A percentile compares a stretch with the other conserved stretches of the same genome.
These are phyloP conservation scores for Diaporthe sp. DNA, from an alignment of 2,329 filamentous ascomycete genomes.

Conservation along the genomic window DNA sequence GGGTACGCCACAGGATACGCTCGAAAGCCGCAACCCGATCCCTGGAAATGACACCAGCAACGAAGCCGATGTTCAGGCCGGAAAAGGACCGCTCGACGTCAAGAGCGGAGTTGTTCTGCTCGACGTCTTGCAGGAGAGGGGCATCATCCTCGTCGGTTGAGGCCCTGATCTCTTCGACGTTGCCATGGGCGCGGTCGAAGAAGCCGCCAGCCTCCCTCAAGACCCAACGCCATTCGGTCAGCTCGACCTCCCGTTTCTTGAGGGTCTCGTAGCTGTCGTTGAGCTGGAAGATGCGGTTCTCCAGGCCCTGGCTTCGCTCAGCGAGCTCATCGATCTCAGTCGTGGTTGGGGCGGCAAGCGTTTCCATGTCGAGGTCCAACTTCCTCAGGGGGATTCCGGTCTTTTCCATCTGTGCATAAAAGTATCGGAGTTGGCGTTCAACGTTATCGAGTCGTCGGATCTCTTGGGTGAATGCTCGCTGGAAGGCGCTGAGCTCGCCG, in stretches of 20 bases:
- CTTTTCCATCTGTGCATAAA: slow-evolving; percentile 96
- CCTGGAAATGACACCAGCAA: slow-evolving; percentile 93
- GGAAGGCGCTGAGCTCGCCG: slow-evolving; percentile 91
- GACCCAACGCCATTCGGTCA: slow-evolving; percentile 99
- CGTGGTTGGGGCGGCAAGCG: slow-evolving; percentile 87
- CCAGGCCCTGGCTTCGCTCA: slow-evolving; percentile 91
- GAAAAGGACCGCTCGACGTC: slow-evolving; percentile 90
- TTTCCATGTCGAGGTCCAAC: slow-evolving; percentile 90
- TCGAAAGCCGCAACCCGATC: slow-evolving; percentile 96
- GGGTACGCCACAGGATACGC: slow-evolving; percentile 95
- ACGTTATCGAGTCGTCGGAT: slow-evolving; percentile 98
- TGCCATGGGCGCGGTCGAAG: slow-evolving; percentile 95
- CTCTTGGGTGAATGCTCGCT: slow-evolving; percentile 97
- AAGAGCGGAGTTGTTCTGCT: slow-evolving; percentile 78
- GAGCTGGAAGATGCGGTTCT: slow-evolving; percentile 89
- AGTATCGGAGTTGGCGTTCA: slow-evolving; percentile 96
- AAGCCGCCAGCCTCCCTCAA: slow-evolving; percentile 96
- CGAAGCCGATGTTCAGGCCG: slow-evolving; percentile 98
- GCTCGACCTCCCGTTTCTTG: slow-evolving; percentile 96
- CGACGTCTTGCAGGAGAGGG: slow-evolving; percentile 91
- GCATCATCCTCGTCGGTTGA: slow-evolving; percentile 94
- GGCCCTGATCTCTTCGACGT: slow-evolving; percentile 95
- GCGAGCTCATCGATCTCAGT: slow-evolving; percentile 96
- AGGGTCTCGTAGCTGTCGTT: slow-evolving; percentile 99
- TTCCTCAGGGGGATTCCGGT: slow-evolving; percentile 86